phyloP scores from a whole-genome alignment of 495 filamentous ascomycete species.

The Podospora didyma region DNA sequence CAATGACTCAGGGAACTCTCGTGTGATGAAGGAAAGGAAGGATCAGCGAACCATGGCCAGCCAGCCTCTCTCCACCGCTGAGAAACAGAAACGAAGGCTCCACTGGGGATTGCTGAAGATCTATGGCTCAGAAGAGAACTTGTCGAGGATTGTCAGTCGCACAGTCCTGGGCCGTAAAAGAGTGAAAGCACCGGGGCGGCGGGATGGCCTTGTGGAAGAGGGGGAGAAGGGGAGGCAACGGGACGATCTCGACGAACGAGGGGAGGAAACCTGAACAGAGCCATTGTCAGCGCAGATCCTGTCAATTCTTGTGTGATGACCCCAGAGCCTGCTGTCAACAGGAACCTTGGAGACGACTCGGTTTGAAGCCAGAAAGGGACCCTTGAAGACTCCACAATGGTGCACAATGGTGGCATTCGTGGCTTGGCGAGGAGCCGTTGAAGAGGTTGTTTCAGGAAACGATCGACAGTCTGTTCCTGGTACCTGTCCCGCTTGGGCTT shows the following conservation, averaged over 20 bases:
- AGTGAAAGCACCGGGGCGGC: neutral
- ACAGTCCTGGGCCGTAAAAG: neutral
- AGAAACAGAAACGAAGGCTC: too few species aligned
- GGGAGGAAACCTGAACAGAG: neutral
- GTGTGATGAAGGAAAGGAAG: too few species aligned
- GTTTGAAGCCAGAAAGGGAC: neutral
- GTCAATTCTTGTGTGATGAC: neutral
- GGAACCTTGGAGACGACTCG: neutral
- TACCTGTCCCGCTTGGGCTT: neutral
- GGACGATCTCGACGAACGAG: neutral
- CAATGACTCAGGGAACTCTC: neutral
- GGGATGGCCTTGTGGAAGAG: neutral
- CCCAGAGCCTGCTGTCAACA: neutral
- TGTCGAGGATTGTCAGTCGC: neutral
- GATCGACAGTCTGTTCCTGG: conserved; percentile 12
- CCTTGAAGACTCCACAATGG: neutral
- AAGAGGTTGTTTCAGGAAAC: conserved; percentile 9
- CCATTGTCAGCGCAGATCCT: neutral
- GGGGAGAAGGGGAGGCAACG: neutral
- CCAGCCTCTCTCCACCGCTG: too few species aligned
- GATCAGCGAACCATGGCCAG: too few species aligned
- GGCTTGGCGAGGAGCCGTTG: conserved; percentile 6
- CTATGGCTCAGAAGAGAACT: neutral
- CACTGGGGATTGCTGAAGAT: neutral
- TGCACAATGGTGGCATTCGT: conserved; percentile 10